A percentile compares a stretch with the other conserved stretches of the same genome.
These are phyloP conservation scores for Tagetes patula DNA, from an alignment of 129 eudicot genomes.

Conservation along the genomic window DNA sequence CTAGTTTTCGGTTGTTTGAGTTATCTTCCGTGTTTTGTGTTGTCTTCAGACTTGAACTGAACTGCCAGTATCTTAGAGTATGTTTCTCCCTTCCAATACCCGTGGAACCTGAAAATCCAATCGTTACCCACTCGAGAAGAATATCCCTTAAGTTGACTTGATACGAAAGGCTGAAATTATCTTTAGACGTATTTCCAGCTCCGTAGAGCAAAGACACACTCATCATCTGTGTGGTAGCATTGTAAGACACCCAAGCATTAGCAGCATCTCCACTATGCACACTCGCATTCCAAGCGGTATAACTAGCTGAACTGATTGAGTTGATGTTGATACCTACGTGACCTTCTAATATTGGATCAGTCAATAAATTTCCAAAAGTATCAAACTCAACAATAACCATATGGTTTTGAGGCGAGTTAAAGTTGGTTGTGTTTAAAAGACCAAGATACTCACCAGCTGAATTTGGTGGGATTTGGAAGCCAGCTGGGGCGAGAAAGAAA, in stretches of 20 bases:
- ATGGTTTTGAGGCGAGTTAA: background rate
- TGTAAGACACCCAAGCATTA: slow-evolving; percentile 26
- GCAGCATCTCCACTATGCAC: slow-evolving; percentile 20
- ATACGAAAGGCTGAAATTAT: slow-evolving; percentile 24
- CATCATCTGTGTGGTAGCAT: slow-evolving; percentile 10
- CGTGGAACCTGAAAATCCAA: slow-evolving; percentile 46
- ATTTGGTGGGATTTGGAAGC: slow-evolving; percentile 27
- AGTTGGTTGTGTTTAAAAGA: background rate
- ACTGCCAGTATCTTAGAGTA: slow-evolving; percentile 36
- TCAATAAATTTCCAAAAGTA: background rate
- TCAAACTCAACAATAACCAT: slow-evolving; percentile 25
- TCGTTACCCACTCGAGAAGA: slow-evolving; percentile 35
- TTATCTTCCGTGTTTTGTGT: background rate
- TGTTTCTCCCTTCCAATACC: slow-evolving; percentile 20
- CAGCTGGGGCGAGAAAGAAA: slow-evolving; percentile 31
- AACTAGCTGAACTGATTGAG: background rate
- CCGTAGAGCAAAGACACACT: slow-evolving; percentile 7
- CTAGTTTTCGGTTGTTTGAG: slow-evolving; percentile 1
- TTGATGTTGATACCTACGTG: slow-evolving; percentile 33
- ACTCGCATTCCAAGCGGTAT: slow-evolving; percentile 27
- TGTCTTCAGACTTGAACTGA: slow-evolving; percentile 31
- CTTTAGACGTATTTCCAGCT: background rate
- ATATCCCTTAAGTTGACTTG: slow-evolving; percentile 25
- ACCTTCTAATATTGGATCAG: slow-evolving; percentile 1
- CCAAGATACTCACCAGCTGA: slow-evolving; percentile 15